Conservation (phyloP, 768 basidiomycete genomes). For the Suillus discolor region DNA sequence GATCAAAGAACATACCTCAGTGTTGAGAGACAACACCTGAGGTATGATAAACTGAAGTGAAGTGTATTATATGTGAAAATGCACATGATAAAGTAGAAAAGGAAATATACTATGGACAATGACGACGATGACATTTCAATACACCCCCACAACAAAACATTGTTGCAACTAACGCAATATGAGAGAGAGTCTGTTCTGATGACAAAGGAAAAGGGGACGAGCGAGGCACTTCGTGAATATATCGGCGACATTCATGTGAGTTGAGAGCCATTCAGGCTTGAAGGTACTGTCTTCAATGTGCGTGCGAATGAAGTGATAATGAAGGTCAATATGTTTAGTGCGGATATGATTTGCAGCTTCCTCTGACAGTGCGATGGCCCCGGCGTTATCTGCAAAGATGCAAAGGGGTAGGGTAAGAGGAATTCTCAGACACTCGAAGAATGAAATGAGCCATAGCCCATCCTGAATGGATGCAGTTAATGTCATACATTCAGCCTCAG, state of each 20-base stretch:
- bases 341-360: neutral
- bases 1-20: no score
- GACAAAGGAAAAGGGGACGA: neutral
- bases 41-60: no score
- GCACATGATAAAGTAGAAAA: no score
- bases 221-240: neutral
- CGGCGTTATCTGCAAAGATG: neutral
- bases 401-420: neutral
- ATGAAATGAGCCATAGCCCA: no score
- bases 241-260: neutral
- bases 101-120: no score
- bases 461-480: no score
- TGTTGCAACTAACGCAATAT: neutral
- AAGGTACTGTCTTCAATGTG: neutral
- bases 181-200: neutral
- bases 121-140: no score
- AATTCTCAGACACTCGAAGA: neutral
- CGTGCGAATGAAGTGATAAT: neutral
- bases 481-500: no score
- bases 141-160: no score
- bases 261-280: neutral
- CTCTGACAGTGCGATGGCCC: neutral
- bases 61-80: no score
- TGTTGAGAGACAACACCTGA: no score
- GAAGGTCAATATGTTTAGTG: neutral